Evolutionary conservation across 169 alveolate species (phyloP).

Genomic region (Cryptosporidium viatorum): DNA sequence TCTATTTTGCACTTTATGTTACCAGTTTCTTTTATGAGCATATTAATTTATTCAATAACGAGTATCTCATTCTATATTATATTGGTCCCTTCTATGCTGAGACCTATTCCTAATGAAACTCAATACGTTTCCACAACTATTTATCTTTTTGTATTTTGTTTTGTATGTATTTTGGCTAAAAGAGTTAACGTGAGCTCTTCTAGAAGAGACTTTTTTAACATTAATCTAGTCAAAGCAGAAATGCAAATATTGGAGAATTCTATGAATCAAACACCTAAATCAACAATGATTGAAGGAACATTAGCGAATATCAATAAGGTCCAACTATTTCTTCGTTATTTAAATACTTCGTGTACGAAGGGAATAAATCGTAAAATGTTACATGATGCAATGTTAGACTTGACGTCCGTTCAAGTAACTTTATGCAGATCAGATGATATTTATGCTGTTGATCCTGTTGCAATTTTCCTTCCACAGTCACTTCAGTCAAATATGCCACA

Average conservation of each 20-base stretch:
- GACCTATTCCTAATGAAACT: conserved; percentile 67
- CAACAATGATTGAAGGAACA: conserved; percentile 69
- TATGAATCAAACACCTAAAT: conserved; percentile 71
- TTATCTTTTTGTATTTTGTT: conserved; percentile 49
- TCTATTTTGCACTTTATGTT: conserved; percentile 54
- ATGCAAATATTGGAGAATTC: conserved; percentile 70
- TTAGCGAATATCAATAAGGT: conserved; percentile 67
- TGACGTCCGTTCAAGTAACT: conserved; percentile 68
- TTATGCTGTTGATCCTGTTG: conserved; percentile 73
- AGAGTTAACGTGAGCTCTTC: conserved; percentile 65
- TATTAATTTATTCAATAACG: conserved; percentile 32
- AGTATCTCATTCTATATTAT: conserved; percentile 57
- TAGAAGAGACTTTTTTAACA: conserved; percentile 61
- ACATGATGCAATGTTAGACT: conserved; percentile 68
- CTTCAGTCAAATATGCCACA: conserved; percentile 49
- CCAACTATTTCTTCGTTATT: conserved; percentile 56
- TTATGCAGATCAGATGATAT: conserved; percentile 67
- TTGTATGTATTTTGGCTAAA: conserved; percentile 64
- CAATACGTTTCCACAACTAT: conserved; percentile 57
- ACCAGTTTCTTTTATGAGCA: conserved; percentile 60
- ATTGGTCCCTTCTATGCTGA: conserved; percentile 73
- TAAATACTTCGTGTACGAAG: conserved; percentile 44
- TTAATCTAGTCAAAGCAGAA: conserved; percentile 53
- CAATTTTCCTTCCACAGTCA: conserved; percentile 54
- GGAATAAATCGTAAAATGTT: conserved; percentile 70